These are phyloP conservation scores for Pyracantha coccinea DNA, from an alignment of 331 rosid genomes.

Conservation along the genomic window DNA sequence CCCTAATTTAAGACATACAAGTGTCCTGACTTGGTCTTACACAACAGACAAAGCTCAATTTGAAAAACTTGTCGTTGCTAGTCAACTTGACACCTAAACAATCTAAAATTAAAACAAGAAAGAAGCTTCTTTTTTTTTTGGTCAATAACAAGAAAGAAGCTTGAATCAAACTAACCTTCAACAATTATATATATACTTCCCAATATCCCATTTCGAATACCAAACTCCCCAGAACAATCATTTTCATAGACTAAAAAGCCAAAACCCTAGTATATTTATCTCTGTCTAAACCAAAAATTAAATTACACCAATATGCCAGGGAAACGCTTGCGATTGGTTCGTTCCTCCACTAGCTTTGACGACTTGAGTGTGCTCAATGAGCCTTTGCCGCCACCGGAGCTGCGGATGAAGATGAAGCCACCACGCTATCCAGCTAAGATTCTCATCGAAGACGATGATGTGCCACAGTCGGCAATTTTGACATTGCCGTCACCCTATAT, in stretches of 20 bases:
- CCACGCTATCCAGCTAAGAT: neutral
- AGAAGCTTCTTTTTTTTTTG: too few species aligned
- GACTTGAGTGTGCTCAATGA: neutral
- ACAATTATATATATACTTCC: neutral
- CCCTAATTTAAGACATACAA: too few species aligned
- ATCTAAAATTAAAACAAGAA: too few species aligned
- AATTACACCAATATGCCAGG: neutral
- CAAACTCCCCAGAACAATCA: neutral
- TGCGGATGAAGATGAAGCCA: neutral
- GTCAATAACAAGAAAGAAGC: too few species aligned
- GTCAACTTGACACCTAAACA: too few species aligned
- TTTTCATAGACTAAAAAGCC: neutral
- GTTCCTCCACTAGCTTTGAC: neutral
- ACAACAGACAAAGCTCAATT: too few species aligned
- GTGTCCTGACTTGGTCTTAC: too few species aligned
- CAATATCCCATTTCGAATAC: neutral
- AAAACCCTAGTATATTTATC: neutral
- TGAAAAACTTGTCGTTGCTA: too few species aligned
- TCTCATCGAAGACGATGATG: neutral
- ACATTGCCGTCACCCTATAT: neutral
- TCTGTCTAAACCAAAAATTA: neutral
- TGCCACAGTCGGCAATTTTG: neutral
- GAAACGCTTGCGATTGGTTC: slow-evolving; percentile 8
- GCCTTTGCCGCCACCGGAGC: neutral
- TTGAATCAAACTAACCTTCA: too few species aligned